phyloP scores from a whole-genome alignment of 345 rosid genomes.

The Arabis hirsuta region DNA sequence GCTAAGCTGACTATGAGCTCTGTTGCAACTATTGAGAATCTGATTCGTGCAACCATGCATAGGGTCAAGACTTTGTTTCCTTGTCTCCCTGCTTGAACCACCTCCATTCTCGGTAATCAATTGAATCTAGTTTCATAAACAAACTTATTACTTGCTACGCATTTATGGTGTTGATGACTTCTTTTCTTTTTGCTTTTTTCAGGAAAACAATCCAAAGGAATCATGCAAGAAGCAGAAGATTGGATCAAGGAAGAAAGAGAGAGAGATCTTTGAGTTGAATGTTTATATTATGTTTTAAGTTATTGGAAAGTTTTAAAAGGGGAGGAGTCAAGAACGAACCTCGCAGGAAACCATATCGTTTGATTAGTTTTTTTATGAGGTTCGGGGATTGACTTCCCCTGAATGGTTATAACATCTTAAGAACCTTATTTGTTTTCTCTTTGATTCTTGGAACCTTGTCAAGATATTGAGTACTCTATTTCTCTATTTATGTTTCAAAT shows the following conservation, averaged over 20 bases:
- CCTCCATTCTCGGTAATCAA: conserved; percentile 10
- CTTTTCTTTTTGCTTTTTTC: conserved; percentile 18
- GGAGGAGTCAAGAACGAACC: conserved; percentile 90
- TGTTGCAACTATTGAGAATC: conserved; percentile 78
- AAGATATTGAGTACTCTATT: conserved; percentile 3
- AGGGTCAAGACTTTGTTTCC: conserved; percentile 64
- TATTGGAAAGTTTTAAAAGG: conserved; percentile 39
- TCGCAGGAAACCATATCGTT: conserved; percentile 45
- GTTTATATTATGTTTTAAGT: too few species aligned
- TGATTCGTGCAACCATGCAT: conserved; percentile 70
- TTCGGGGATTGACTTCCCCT: conserved; percentile 83
- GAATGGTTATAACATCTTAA: background rate
- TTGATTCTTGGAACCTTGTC: background rate
- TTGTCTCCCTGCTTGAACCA: conserved; percentile 46
- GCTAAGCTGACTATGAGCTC: conserved; percentile 73
- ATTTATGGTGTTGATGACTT: conserved; percentile 3
- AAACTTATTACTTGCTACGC: background rate
- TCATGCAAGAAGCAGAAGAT: conserved; percentile 25
- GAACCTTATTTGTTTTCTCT: conserved; percentile 12
- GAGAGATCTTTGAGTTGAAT: background rate
- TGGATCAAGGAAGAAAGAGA: conserved; percentile 22
- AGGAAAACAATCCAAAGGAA: conserved; percentile 37
- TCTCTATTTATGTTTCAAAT: conserved; percentile 20
- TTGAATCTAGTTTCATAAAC: conserved; percentile 6
- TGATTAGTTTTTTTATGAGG: conserved; percentile 39